A percentile compares a stretch with the other conserved stretches of the same genome.
These are phyloP conservation scores for Salix purpurea DNA, from an alignment of 345 rosid genomes.

Conservation along the genomic window DNA sequence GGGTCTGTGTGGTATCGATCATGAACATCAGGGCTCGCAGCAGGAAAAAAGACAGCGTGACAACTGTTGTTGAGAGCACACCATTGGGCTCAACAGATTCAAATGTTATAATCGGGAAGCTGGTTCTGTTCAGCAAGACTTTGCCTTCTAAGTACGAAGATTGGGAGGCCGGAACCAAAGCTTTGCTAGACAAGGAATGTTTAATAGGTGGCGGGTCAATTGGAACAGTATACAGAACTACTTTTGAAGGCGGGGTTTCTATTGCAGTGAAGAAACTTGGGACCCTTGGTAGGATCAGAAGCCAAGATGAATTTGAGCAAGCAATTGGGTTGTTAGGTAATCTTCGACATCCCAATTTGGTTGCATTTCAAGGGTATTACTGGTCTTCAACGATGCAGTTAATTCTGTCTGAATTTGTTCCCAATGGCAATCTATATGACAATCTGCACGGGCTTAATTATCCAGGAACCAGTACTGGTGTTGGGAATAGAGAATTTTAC, in stretches of 20 bases:
- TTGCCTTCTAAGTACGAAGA: slow-evolving; percentile 92
- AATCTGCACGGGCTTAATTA: slow-evolving; percentile 55
- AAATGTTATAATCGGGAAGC: slow-evolving; percentile 69
- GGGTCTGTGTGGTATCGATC: slow-evolving; percentile 71
- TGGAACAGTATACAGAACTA: slow-evolving; percentile 75
- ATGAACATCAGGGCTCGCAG: slow-evolving; percentile 77
- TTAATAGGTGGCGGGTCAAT: slow-evolving; percentile 83
- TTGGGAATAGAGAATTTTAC: slow-evolving; percentile 53
- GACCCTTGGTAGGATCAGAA: slow-evolving; percentile 76
- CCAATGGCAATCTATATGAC: slow-evolving; percentile 75
- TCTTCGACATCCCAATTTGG: slow-evolving; percentile 67
- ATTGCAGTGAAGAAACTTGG: slow-evolving; percentile 95
- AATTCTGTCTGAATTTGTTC: slow-evolving; percentile 64
- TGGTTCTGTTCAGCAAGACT: slow-evolving; percentile 89
- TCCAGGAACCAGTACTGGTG: slow-evolving; percentile 62
- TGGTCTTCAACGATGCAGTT: slow-evolving; percentile 84
- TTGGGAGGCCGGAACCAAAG: slow-evolving; percentile 91
- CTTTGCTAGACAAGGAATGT: slow-evolving; percentile 83
- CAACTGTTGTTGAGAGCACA: slow-evolving; percentile 63
- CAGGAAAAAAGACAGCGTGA: slow-evolving; percentile 41
- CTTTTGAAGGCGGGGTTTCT: slow-evolving; percentile 80
- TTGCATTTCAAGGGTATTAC: slow-evolving; percentile 82
- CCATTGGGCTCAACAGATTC: slow-evolving; percentile 71
- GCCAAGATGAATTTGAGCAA: slow-evolving; percentile 88
- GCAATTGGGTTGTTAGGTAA: slow-evolving; percentile 75